A percentile compares a stretch with the other conserved stretches of the same genome.
These are phyloP conservation scores for Galeopsis tetrahit DNA, from an alignment of 257 asterid genomes.

Conservation along the genomic window DNA sequence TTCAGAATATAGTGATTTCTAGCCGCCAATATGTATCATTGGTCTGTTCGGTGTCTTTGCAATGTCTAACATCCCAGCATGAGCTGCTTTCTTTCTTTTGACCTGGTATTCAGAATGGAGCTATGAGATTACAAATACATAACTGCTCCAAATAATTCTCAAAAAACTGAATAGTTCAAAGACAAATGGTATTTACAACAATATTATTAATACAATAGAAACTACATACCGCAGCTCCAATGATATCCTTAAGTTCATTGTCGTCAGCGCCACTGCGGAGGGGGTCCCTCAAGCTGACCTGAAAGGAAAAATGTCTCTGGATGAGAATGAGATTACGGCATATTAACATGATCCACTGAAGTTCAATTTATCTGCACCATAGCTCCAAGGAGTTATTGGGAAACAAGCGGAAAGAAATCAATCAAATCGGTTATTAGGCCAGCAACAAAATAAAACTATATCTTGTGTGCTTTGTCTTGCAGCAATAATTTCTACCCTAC, in stretches of 20 bases:
- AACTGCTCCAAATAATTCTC: constrained; percentile 11
- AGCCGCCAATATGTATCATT: constrained; percentile 97
- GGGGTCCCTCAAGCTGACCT: constrained; percentile 98
- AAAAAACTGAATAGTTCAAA: constrained; percentile 15
- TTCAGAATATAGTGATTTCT: constrained; percentile 33
- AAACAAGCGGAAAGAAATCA: constrained; percentile 2
- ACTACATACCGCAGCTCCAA: constrained; percentile 75
- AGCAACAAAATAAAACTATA: constrained; percentile 13
- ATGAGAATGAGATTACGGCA: constrained; percentile 2
- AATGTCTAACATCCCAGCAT: constrained; percentile 93
- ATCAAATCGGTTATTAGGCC: neutral
- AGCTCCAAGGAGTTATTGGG: neutral
- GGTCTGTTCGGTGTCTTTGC: constrained; percentile 97
- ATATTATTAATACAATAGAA: constrained; percentile 29
- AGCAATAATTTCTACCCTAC: neutral
- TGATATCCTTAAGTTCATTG: constrained; percentile 72
- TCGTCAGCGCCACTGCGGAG: constrained; percentile 79
- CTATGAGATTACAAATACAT: constrained; percentile 16
- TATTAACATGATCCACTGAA: constrained; percentile 21
- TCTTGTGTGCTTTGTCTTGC: neutral
- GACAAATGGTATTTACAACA: constrained; percentile 15
- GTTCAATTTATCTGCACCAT: constrained; percentile 16
- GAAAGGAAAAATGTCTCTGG: constrained; percentile 29
- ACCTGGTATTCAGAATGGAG: constrained; percentile 50
- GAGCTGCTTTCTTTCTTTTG: constrained; percentile 93